phyloP scores from a whole-genome alignment of 371 early-diverging fungal species.

The Mortierella polycephala region DNA sequence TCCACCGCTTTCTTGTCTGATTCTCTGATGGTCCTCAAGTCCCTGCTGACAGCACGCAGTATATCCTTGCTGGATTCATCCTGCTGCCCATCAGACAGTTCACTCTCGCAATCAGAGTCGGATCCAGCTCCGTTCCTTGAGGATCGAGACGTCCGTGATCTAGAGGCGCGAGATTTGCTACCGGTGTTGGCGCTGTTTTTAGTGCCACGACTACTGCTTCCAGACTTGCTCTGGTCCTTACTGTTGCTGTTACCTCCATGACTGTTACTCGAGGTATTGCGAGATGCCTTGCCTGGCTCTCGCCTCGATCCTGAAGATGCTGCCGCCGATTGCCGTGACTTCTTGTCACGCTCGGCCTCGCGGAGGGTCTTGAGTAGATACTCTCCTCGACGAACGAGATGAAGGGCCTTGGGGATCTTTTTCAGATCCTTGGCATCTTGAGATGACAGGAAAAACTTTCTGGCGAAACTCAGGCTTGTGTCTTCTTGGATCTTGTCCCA shows the following conservation, averaged over 20 bases:
- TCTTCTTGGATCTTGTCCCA: conserved; percentile 92
- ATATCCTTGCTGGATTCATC: conserved; percentile 47
- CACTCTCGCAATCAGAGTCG: conserved; percentile 19
- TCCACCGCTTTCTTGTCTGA: conserved; percentile 51
- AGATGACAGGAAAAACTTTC: conserved; percentile 83
- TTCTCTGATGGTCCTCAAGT: conserved; percentile 46
- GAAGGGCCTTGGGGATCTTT: conserved; percentile 83
- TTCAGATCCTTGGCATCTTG: conserved; percentile 56
- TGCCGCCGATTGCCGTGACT: conserved; percentile 34
- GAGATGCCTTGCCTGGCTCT: conserved; percentile 37
- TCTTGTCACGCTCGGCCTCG: conserved; percentile 58
- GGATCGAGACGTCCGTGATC: conserved; percentile 17
- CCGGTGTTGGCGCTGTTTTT: conserved; percentile 11
- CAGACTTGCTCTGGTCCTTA: conserved; percentile 17
- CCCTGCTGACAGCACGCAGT: conserved; percentile 39
- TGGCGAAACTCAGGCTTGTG: conserved; percentile 72
- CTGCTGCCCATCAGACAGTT: conserved; percentile 19
- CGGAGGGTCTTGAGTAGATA: conserved; percentile 86
- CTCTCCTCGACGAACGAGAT: conserved; percentile 90
- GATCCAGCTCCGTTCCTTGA: conserved; percentile 24
- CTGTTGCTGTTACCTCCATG: conserved; percentile 1
- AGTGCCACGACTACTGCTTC: background rate
- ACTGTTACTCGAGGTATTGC: conserved; percentile 3
- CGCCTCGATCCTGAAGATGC: conserved; percentile 27
- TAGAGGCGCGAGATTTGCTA: conserved; percentile 25